Base-by-base conservation (phyloP, 2,329 filamentous ascomycete genomes). In the Claviceps africana region DNA sequence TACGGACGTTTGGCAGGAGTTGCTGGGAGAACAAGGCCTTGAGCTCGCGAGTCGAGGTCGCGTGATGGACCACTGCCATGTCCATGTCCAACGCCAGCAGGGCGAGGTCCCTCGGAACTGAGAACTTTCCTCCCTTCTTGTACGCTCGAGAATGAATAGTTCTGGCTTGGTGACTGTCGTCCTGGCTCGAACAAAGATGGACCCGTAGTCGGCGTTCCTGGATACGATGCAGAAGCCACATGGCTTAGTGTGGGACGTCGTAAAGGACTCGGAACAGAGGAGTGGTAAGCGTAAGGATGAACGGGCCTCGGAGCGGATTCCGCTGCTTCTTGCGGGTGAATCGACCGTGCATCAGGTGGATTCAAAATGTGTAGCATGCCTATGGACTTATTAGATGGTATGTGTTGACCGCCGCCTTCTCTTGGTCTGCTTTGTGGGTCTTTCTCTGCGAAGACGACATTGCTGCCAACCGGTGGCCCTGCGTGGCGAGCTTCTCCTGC, bases 331-430 rank as follows among this genome's bases (percentile, higher is more conserved):
- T 60, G 59, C 11, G 58, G 48, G 10, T 51, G 54, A 39, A 57
- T 53, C 28, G 56, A 46, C 9, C 57, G 62, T 33, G 62, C 56
- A 35, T 67, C 67, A 9, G 67, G 52, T 35, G 68, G 66, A 54
- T 71, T 70, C 53, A 71, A 58, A 9, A 71, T 65, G 28, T 64
- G 69, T 50, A 65, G 64, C 48, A 71, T 68, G 8, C 64, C 68
- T 40, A 68, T 56, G 28, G 63, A 56, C 47, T 55, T 63, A 28
- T 22, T 49, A 40, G 58, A 51, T 5, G 58, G 56, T 31, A 59
- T 53, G 47, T 63, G 61, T 22, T 61, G 62, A n/a, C 56, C 46
- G 47, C 57, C 58, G 39, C 56, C 59, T 11, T 58, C 53, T 19
- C 54, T 57, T 44, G 62, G 60, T 42, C 58, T 55, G 33, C 58